These are phyloP conservation scores for Tetrapisispora nanseiensis DNA, from an alignment of 805 yeast species.

Conservation along the genomic window DNA sequence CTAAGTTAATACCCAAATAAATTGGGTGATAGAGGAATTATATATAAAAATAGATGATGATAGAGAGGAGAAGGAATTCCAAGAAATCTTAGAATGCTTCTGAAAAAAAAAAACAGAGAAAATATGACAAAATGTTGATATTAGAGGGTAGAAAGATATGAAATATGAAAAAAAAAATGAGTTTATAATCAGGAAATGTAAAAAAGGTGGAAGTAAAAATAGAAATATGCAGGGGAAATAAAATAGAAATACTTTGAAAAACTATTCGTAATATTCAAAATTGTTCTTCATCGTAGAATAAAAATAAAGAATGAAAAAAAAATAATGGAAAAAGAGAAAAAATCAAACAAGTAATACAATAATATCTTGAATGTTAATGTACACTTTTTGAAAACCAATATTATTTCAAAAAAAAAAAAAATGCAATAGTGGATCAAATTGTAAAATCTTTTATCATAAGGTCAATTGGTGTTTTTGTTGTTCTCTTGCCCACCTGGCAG, in stretches of 20 bases:
- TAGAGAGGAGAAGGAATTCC: not conserved
- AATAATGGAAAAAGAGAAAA: not conserved
- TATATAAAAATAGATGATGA: not conserved
- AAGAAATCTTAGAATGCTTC: too few species aligned
- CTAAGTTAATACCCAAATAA: not conserved
- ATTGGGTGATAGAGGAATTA: not conserved
- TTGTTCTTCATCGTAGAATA: not conserved
- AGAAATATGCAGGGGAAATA: not conserved
- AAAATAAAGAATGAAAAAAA: not conserved
- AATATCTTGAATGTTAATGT: too few species aligned
- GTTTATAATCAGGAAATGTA: not conserved
- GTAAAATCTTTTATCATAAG: slow-evolving; percentile 7
- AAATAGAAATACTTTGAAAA: not conserved
- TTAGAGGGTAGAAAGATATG: not conserved
- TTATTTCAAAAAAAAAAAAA: not conserved
- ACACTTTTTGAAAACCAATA: too few species aligned
- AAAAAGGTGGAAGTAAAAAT: not conserved
- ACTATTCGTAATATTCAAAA: not conserved
- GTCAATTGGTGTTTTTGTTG: slow-evolving; percentile 34
- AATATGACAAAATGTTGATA: not conserved
- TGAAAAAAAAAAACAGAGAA: not conserved
- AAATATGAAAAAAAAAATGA: not conserved
- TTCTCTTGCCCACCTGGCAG: slow-evolving; percentile 97
- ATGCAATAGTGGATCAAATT: not conserved
- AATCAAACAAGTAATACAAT: not conserved